Evolutionary conservation across 2,329 filamentous ascomycete genomes (phyloP), one percentile per base, ranked within the genome.

Genomic region (Exserohilum rostratum): DNA sequence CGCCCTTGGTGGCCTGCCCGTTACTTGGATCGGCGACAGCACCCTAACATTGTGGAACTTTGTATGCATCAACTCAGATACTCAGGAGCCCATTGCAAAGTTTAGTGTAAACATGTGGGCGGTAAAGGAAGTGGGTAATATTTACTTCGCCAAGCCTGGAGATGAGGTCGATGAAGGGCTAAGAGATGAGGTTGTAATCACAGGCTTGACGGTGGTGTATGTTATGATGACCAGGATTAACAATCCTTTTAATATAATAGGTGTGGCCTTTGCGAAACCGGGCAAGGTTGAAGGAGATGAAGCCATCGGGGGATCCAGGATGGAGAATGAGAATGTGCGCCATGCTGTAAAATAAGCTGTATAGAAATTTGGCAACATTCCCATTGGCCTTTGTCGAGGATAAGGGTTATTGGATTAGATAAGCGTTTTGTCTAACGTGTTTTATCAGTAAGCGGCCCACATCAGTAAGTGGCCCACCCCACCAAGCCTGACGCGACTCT

Each of bases 41-140:
- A 56, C 29, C 5, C 7, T 64, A n/a, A 67, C 64, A 31, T 35
- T 47, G 12, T 67, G 62, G 64, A 51, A 64, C 22, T 66, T 63
- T 15, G 43, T 67, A 2, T 67, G 64, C 27, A 37, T 67, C 9
- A 54, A 67, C 20, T 33, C 39, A 2, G 40, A 25, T 1, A 58
- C 59, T 3, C 64, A 67, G 17, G 18, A 54, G 6, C 46, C 62
- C 3, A 59, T 67, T 27, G 64, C 64, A 5, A 64, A 62, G 38
- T 58, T 67, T 35, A 48, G 49, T 0, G 56, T 55, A 13, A 65
- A 66, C 25, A 39, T 42, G 13, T 67, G 62, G 62, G 59, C 61
- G 1, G 3, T 66, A 17, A 64, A 57, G 50, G 44, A 61, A 39
- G 57, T 67, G 7, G 64, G 64, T 1, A 62, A 61, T 17, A 59